Base-by-base conservation (phyloP, 768 basidiomycete species). In the Lactifluus volemus region DNA sequence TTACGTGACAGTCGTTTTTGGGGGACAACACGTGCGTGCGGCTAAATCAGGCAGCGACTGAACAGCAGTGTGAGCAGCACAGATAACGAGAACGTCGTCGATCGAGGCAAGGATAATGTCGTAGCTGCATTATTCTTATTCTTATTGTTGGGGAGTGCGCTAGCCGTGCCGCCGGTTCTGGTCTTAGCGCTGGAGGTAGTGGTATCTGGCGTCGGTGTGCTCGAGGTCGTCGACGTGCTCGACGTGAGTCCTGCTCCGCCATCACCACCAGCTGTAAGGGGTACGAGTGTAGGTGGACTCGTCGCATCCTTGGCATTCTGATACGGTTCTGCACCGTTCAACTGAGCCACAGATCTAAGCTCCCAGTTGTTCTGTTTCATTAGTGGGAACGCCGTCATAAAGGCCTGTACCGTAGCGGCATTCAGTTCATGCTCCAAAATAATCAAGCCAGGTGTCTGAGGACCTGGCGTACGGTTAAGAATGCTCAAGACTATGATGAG, bases 341-440 rank as follows among this genome's bases (percentile, higher is more conserved):
- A 36, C 55, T 66, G 66, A 9, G 83, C 79, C 49, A 88, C 73
- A 51, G 84, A 85, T 42, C 75, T 73, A 32, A 84, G 75, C 38
- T 79, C 78, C 94, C 94, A 98, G 11, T 84, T 85, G 65, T 85
- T 84, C 5, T 77, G 66, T 63, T 76, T 74, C 72, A 93, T 84
- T 42, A 81, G 61, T 3, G 86, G 84, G 70, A 79, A 90, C 8
- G 80, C 79, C 45, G 74, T 73, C 0, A 86, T 83, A 73, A 94
- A 95, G 4, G 83, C 82, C 41, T 76, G 66, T 21, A 92, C 84
- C 36, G 85, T 76, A 64, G 75, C 70, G 47, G 81, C 73, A 36
- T 78, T 79, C 25, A 86, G 74, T 73, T 97, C 94, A 72, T 98
- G 95, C 70, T 96, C 88, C 60, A 97, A 79, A 57, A 91, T 77